These are phyloP conservation scores for Ceratocystis huliohia DNA, from an alignment of 2,329 filamentous ascomycete species.

Conservation along the genomic window DNA sequence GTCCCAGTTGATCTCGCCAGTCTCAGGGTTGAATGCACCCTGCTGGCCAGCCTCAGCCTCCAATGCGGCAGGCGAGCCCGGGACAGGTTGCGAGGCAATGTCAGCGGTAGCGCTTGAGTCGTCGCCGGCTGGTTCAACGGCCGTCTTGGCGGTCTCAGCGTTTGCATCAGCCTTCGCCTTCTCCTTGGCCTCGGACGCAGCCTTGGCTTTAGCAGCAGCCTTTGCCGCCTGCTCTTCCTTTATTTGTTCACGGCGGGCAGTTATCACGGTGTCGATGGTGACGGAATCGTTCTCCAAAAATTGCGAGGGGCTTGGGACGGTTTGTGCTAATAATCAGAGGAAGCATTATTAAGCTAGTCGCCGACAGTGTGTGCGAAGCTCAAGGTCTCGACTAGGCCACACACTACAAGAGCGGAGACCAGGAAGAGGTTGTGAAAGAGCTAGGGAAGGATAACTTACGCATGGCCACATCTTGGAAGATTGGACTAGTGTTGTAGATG, in stretches of 20 bases:
- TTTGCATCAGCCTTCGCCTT: constrained; percentile 14
- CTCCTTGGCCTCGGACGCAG: constrained; percentile 26
- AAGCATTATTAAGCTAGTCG: not conserved
- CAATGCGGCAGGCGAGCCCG: constrained; percentile 39
- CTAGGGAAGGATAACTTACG: constrained; percentile 35
- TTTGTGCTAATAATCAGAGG: constrained; percentile 13
- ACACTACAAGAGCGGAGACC: no score
- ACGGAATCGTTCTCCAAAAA: constrained; percentile 46
- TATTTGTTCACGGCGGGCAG: constrained; percentile 46
- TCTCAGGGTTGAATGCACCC: constrained; percentile 95
- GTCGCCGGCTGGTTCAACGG: constrained; percentile 23
- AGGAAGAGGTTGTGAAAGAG: not conserved
- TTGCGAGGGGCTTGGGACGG: constrained; percentile 24
- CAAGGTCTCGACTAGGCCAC: no score
- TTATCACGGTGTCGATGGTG: constrained; percentile 55
- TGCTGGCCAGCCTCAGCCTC: constrained; percentile 76
- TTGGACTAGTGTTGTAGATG: constrained; percentile 81
- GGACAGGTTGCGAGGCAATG: constrained; percentile 20
- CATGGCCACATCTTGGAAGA: constrained; percentile 71
- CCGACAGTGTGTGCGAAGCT: not conserved
- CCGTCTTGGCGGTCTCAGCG: constrained; percentile 21
- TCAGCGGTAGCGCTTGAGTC: constrained; percentile 23
- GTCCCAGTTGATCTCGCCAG: constrained; percentile 99
- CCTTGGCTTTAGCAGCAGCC: constrained; percentile 21
- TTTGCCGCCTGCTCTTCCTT: constrained; percentile 28